phyloP scores from a whole-genome alignment of 2,329 filamentous ascomycete species.

The Teratosphaeria zuluensis region DNA sequence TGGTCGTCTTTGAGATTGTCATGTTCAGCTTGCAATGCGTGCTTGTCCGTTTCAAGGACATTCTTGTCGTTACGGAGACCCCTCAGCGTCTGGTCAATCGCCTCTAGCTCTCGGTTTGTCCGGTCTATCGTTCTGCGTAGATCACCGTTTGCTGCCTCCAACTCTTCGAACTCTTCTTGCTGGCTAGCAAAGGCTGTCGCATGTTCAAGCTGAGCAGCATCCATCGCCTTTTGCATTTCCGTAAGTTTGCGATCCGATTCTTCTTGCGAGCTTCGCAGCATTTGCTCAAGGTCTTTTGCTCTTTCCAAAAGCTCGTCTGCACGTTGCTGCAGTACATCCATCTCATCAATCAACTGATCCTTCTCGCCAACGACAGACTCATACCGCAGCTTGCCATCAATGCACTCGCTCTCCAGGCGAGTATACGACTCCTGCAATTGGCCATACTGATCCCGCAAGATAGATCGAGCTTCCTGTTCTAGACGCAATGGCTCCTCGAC shows the following conservation, averaged over 20 bases:
- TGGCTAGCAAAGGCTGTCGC: conserved; percentile 34
- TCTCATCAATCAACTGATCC: conserved; percentile 26
- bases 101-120: neutral
- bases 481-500: conserved; percentile 45
- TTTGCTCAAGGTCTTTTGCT: conserved; percentile 18
- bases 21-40: neutral
- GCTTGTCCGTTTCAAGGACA: neutral
- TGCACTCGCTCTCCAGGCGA: conserved; percentile 28
- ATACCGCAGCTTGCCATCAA: conserved; percentile 28
- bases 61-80: neutral
- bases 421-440: conserved; percentile 26
- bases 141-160: conserved; percentile 6
- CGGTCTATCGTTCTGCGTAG: neutral
- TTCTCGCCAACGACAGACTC: conserved; percentile 33
- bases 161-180: conserved; percentile 28
- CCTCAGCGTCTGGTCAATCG: conserved; percentile 6
- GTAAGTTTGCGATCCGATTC: conserved; percentile 16
- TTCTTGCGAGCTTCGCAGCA: conserved; percentile 16
- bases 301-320: conserved; percentile 27
- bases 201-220: conserved; percentile 36
- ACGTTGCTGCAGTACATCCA: conserved; percentile 28
- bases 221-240: conserved; percentile 30
- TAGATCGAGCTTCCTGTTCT: conserved; percentile 30
- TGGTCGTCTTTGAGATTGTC: neutral
- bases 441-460: conserved; percentile 27